Evolutionary conservation across 441 rosid species (phyloP).

Genomic region (Macaranga tanarius): DNA sequence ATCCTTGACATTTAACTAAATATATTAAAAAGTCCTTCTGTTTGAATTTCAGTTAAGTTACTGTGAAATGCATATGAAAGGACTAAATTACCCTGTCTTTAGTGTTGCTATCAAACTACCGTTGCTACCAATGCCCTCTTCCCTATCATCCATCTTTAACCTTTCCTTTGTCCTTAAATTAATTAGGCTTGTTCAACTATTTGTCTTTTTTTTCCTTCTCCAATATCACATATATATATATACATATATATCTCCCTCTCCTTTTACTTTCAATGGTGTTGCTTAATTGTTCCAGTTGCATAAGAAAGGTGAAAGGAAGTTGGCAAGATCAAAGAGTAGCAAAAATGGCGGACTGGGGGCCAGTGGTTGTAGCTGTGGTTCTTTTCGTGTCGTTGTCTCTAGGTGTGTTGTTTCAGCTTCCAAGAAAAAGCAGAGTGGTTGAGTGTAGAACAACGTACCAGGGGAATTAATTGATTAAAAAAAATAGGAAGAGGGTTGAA

Average conservation of each 20-base stretch:
- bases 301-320: too few relatives aligned
- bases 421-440: constrained; percentile 52
- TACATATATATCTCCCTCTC: neutral
- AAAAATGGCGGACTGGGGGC: constrained; percentile 57
- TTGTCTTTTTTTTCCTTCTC: constrained; percentile 4
- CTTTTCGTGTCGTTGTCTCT: constrained; percentile 61
- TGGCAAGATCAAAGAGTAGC: neutral
- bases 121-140: constrained; percentile 18
- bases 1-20: too few relatives aligned
- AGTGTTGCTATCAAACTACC: constrained; percentile 9
- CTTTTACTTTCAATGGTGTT: neutral
- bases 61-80: too few relatives aligned
- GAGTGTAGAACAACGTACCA: too few relatives aligned
- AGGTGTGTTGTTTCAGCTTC: constrained; percentile 65
- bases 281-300: too few relatives aligned
- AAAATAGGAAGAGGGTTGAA: constrained; percentile 41
- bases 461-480: too few relatives aligned
- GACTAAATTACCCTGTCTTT: too few relatives aligned
- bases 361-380: constrained; percentile 50
- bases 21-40: too few relatives aligned
- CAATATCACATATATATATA: too few relatives aligned
- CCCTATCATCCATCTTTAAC: neutral
- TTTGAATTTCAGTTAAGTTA: too few relatives aligned
- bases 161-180: neutral
- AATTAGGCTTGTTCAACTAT: neutral